Conservation (phyloP, 2,329 filamentous ascomycete genomes). For the Trichoderma polysporum region DNA sequence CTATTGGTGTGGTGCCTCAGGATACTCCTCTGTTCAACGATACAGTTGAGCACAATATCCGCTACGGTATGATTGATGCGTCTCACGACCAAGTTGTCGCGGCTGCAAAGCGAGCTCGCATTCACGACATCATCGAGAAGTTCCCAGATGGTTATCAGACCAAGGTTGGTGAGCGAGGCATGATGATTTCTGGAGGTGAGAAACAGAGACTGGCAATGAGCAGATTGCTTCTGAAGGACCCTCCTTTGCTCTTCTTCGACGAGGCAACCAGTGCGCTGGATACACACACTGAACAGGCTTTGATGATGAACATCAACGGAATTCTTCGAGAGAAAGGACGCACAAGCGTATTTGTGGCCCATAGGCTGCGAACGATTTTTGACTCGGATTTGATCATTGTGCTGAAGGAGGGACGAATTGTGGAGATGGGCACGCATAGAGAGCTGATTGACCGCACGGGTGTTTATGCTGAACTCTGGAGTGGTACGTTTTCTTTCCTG, state of each 20-base stretch:
- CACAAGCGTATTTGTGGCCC: conserved; percentile 93
- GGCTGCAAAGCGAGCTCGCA: conserved; percentile 77
- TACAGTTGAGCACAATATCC: conserved; percentile 92
- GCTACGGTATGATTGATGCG: conserved; percentile 81
- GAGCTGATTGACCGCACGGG: conserved; percentile 76
- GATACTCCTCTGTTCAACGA: conserved; percentile 98
- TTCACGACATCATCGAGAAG: conserved; percentile 77
- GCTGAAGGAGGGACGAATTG: conserved; percentile 78
- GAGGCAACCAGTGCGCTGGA: conserved; percentile 92
- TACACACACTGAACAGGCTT: conserved; percentile 87
- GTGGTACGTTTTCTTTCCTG: conserved; percentile 52
- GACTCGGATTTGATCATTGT: conserved; percentile 94
- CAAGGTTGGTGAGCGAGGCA: conserved; percentile 86
- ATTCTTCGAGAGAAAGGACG: conserved; percentile 84
- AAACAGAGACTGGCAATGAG: conserved; percentile 89
- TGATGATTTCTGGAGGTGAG: conserved; percentile 96
- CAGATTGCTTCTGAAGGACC: conserved; percentile 81
- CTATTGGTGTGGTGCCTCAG: conserved; percentile 94
- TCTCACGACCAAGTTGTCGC: conserved; percentile 69
- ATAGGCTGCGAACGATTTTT: conserved; percentile 87
- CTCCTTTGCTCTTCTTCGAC: conserved; percentile 88
- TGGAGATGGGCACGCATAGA: conserved; percentile 83
- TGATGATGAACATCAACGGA: conserved; percentile 89
- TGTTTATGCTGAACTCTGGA: conserved; percentile 89
- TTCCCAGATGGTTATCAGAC: conserved; percentile 89